Evolutionary conservation across 345 rosid species (phyloP).

Genomic region (Euclidium syriacum): DNA sequence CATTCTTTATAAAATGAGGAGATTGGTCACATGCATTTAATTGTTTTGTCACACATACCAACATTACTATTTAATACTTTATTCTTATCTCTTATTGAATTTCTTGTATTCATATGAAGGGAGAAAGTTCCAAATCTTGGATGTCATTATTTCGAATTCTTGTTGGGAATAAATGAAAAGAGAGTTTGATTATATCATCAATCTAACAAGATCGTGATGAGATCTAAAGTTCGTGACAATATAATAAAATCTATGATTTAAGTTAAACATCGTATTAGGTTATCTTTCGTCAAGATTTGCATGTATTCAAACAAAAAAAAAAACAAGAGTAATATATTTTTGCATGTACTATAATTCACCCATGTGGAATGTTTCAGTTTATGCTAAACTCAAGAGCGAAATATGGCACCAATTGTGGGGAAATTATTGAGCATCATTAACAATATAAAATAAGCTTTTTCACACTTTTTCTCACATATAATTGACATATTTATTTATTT

Average conservation of each 20-base stretch:
- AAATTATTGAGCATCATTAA: not conserved
- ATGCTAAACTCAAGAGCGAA: not conserved
- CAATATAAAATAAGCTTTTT: not conserved
- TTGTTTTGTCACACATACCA: conserved; percentile 26
- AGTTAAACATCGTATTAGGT: not conserved
- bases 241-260: not conserved
- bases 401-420: conserved; percentile 24
- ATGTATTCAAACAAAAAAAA: no score
- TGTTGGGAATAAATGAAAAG: conserved; percentile 15
- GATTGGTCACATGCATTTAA: conserved; percentile 23
- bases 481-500: not conserved
- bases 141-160: not conserved
- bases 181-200: conserved; percentile 16
- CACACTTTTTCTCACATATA: conserved; percentile 10
- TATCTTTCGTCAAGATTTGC: not conserved
- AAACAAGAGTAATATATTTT: no score
- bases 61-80: not conserved
- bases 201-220: conserved; percentile 1
- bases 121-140: conserved; percentile 9
- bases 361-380: conserved; percentile 18
- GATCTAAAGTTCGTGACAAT: conserved; percentile 8
- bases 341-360: no score
- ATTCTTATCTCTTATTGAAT: not conserved
- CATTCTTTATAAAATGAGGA: conserved; percentile 12
- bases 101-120: not conserved